A percentile compares a stretch with the other conserved stretches of the same genome.
Conservation (phyloP, 208 protist genomes). For the Porcisia deanei region DNA sequence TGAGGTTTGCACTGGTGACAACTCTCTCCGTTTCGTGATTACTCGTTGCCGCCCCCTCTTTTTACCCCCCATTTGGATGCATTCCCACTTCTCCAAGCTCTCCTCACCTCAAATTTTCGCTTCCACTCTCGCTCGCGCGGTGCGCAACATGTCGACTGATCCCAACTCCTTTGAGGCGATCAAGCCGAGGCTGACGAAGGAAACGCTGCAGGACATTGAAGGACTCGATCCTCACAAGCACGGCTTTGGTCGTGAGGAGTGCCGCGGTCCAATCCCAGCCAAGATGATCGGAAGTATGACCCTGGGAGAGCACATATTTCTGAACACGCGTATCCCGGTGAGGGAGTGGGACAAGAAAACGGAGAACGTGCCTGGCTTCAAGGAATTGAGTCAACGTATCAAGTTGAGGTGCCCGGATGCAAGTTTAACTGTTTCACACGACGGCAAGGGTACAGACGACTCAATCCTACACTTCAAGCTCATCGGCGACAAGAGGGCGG, state of each 20-base stretch:
- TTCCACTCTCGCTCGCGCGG: background rate
- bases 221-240: slow-evolving; percentile 69
- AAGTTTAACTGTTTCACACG: slow-evolving; percentile 45
- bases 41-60: background rate
- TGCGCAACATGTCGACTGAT: slow-evolving; percentile 13
- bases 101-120: background rate
- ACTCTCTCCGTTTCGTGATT: background rate
- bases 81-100: background rate
- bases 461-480: slow-evolving; percentile 66
- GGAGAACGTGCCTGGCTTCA: slow-evolving; percentile 71
- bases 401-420: slow-evolving; percentile 39
- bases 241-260: slow-evolving; percentile 88
- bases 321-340: slow-evolving; percentile 58
- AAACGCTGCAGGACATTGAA: slow-evolving; percentile 88
- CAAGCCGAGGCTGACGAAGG: slow-evolving; percentile 43
- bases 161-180: slow-evolving; percentile 66
- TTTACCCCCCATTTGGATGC: background rate
- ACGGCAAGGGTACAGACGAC: slow-evolving; percentile 46
- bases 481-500: slow-evolving; percentile 33
- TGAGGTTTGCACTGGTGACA: too few species aligned
- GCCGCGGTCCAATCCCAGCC: slow-evolving; percentile 68
- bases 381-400: slow-evolving; percentile 35
- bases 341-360: slow-evolving; percentile 66
- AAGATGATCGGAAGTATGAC: slow-evolving; percentile 82
- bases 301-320: slow-evolving; percentile 78